Base-by-base conservation (phyloP, 495 filamentous ascomycete species). In the Penicillium subrubescens region DNA sequence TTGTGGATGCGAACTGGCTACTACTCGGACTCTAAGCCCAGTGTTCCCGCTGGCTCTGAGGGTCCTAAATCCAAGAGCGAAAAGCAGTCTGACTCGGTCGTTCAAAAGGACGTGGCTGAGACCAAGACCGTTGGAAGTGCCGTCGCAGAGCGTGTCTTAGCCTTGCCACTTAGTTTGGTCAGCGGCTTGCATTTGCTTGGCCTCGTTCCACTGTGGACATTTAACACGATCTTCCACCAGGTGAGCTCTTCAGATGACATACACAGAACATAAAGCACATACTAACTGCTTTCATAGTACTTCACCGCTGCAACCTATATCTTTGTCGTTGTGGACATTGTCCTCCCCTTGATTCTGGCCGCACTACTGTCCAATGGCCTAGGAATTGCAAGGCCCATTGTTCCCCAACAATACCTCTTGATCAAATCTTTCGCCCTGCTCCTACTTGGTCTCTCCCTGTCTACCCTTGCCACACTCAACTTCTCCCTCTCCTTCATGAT, bases 391-490 rank as follows among this genome's bases (percentile, higher is more conserved):
- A 63, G 67, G 11, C 86, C 87, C n/a, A 87, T 74, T 21, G 62
- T 88, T 8, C 57, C 73, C 17, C 90, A 93, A 54, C 88, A 96
- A 73, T 86, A 88, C 73, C 84, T 84, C 25, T 84, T 97, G 57
- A 88, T 94, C 66, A 92, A 93, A 70, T 94, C 90, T 59, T 92
- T 99, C 84, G 96, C 95, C 14, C 88, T 98, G 27, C 86, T 99
- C 4, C 84, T 95, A 0, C 86, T 98, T 0, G 96, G 96, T 67
- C 89, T 96, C 77, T 92, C 90, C 76, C 89, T 99, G 65, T 92
- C 92, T 54, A 88, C 94, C 5, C 90, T 99, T 37, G 93, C 94
- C 17, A 99, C 96, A 2, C 88, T 99, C 55, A 99, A 99, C 79
- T 99, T 99, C 83, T 91, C 90, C 27, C 90, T 98, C 31, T 88